Evolutionary conservation across 1,284 basidiomycete species (phyloP).

Genomic region (Heterobasidion parviporum): DNA sequence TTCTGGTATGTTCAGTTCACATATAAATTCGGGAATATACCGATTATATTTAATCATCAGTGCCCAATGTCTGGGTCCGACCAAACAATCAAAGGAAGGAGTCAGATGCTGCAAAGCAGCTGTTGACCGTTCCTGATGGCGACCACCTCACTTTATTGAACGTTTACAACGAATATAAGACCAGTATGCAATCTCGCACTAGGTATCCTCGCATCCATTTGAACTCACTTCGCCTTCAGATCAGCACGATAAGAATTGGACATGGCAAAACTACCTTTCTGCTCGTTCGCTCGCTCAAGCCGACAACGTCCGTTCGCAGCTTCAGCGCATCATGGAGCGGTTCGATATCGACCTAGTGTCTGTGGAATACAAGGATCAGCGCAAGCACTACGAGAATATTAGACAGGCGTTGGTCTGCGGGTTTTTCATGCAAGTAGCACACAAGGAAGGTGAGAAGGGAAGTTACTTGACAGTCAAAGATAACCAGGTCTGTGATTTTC

Average conservation of each 20-base stretch:
- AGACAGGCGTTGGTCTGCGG: slow-evolving; percentile 85
- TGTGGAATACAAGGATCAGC: slow-evolving; percentile 55
- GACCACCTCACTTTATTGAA: slow-evolving; percentile 95
- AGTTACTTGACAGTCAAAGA: slow-evolving; percentile 89
- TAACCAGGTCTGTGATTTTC: slow-evolving; percentile 55
- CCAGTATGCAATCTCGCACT: slow-evolving; percentile 42
- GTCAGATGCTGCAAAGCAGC: slow-evolving; percentile 87
- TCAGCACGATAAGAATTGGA: slow-evolving; percentile 77
- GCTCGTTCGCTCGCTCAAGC: slow-evolving; percentile 82
- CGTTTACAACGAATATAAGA: slow-evolving; percentile 90
- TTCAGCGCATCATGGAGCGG: slow-evolving; percentile 93
- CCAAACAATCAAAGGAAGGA: slow-evolving; percentile 85
- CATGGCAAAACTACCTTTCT: slow-evolving; percentile 90
- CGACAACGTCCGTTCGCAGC: slow-evolving; percentile 91
- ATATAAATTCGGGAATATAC: background rate
- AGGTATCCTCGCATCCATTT: slow-evolving; percentile 1
- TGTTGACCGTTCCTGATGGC: slow-evolving; percentile 88
- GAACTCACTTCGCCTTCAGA: slow-evolving; percentile 31
- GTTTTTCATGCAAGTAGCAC: slow-evolving; percentile 98
- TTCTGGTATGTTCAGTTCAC: slow-evolving; percentile 48
- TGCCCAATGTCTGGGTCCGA: slow-evolving; percentile 91
- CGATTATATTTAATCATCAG: slow-evolving; percentile 20
- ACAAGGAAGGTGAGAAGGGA: slow-evolving; percentile 90
- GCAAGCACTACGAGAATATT: slow-evolving; percentile 75
- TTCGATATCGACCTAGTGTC: slow-evolving; percentile 78